Evolutionary conservation across 768 basidiomycete genomes (phyloP).

Genomic region (Tulasnella sp.): DNA sequence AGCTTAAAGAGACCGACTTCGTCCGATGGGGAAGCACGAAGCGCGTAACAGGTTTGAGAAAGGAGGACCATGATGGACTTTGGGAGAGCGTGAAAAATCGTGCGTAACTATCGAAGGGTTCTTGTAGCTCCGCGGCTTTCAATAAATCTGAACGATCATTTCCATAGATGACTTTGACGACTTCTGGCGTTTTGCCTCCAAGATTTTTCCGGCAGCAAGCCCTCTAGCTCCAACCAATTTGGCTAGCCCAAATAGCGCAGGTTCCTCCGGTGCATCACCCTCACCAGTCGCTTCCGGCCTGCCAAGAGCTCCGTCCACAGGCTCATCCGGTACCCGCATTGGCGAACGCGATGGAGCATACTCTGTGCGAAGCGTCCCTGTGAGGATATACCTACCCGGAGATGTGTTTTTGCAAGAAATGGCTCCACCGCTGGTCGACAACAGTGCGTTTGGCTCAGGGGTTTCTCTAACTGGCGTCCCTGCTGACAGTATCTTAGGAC

Average conservation of each 20-base stretch:
- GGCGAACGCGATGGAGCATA: slow-evolving; percentile 68
- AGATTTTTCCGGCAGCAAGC: slow-evolving; percentile 74
- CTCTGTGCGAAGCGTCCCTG: slow-evolving; percentile 76
- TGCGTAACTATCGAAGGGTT: slow-evolving; percentile 34
- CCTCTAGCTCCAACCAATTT: slow-evolving; percentile 35
- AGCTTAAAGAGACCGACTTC: slow-evolving; percentile 94
- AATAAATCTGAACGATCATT: not conserved
- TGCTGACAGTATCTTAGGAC: slow-evolving; percentile 35
- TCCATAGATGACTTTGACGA: slow-evolving; percentile 85
- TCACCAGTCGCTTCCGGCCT: slow-evolving; percentile 28
- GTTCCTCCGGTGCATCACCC: slow-evolving; percentile 12
- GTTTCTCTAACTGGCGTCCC: not conserved
- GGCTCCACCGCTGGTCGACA: slow-evolving; percentile 63
- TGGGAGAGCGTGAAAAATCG: slow-evolving; percentile 97
- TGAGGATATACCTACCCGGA: slow-evolving; percentile 80
- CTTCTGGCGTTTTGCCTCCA: slow-evolving; percentile 89
- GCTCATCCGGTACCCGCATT: slow-evolving; percentile 37
- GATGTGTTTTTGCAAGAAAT: slow-evolving; percentile 88
- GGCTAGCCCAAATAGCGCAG: slow-evolving; percentile 10
- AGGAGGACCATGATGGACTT: slow-evolving; percentile 87
- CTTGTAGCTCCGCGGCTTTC: not conserved
- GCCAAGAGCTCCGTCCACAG: slow-evolving; percentile 52
- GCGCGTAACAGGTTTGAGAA: slow-evolving; percentile 79
- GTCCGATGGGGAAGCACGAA: slow-evolving; percentile 94
- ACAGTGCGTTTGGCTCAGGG: slow-evolving; percentile 40